Evolutionary conservation across 2,329 filamentous ascomycete genomes (phyloP).

Genomic region (Calycina marina): DNA sequence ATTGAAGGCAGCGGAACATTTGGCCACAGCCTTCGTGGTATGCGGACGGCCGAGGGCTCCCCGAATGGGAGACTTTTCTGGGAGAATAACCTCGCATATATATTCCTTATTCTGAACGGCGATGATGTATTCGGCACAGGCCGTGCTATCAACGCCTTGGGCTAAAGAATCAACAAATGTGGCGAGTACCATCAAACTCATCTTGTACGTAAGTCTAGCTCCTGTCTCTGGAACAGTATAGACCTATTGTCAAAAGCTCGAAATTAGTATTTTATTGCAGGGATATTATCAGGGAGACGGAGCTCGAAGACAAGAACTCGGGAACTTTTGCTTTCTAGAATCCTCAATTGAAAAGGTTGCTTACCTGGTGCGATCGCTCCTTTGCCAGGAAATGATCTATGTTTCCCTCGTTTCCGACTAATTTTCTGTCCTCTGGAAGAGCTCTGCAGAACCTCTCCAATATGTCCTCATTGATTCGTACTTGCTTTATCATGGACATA

Average conservation of each 20-base stretch:
- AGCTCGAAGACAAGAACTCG: too few species aligned
- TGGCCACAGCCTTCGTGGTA: constrained; percentile 60
- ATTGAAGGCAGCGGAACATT: constrained; percentile 79
- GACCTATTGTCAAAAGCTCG: too few species aligned
- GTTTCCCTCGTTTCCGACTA: constrained; percentile 44
- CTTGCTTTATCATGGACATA: constrained; percentile 38
- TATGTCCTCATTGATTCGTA: constrained; percentile 41
- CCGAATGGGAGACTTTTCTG: constrained; percentile 56
- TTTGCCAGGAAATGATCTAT: constrained; percentile 39
- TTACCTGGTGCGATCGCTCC: constrained; percentile 25
- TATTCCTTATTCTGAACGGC: constrained; percentile 42
- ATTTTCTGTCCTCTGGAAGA: constrained; percentile 59
- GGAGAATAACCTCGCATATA: constrained; percentile 65
- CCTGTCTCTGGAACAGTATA: constrained; percentile 52
- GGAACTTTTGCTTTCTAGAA: too few species aligned
- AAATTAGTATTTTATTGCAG: too few species aligned
- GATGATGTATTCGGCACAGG: constrained; percentile 46
- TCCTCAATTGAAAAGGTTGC: too few species aligned
- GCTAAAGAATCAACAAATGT: constrained; percentile 60
- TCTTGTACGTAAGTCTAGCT: constrained; percentile 65
- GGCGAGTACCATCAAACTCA: constrained; percentile 56
- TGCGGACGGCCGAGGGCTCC: constrained; percentile 49
- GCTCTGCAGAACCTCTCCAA: constrained; percentile 65
- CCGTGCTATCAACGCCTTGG: constrained; percentile 24
- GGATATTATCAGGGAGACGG: too few species aligned